Percentiles rank a stretch among this genome's conserved stretches.
Evolutionary conservation across 2,329 filamentous ascomycete species (phyloP).

Genomic region (Alternaria longipes): DNA sequence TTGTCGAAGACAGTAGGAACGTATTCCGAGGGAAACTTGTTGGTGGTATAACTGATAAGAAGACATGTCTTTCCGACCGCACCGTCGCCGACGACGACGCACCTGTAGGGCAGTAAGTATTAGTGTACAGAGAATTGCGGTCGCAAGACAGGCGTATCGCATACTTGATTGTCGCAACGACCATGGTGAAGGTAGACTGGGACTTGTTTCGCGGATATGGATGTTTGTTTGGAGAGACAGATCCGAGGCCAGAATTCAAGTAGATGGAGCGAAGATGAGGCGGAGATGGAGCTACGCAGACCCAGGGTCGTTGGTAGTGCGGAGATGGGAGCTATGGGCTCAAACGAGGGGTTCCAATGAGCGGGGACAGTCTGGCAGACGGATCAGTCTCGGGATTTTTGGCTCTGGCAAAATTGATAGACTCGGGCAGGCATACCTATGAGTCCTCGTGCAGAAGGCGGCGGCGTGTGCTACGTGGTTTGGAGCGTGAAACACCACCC

Average conservation of each 20-base stretch:
- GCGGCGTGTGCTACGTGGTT: conserved; percentile 48
- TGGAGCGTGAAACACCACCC: conserved; percentile 52
- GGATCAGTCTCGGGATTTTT: conserved; percentile 38
- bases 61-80: conserved; percentile 99
- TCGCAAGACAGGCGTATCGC: conserved; percentile 20
- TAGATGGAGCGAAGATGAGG: conserved; percentile 16
- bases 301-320: neutral
- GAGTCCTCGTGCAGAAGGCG: conserved; percentile 38
- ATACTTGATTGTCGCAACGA: conserved; percentile 55
- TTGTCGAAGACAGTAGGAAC: conserved; percentile 99
- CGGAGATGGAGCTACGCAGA: conserved; percentile 22
- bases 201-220: conserved; percentile 9
- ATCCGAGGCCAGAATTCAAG: conserved; percentile 24
- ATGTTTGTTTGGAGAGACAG: conserved; percentile 25
- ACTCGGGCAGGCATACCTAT: conserved; percentile 42
- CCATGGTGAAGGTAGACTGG: conserved; percentile 41
- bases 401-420: conserved; percentile 30
- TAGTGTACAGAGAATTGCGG: conserved; percentile 11
- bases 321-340: conserved; percentile 21
- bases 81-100: conserved; percentile 98
- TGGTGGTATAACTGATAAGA: conserved; percentile 98
- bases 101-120: conserved; percentile 65
- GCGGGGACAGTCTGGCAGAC: conserved; percentile 39
- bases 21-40: conserved; percentile 99
- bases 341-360: conserved; percentile 50